phyloP scores from a whole-genome alignment of 768 basidiomycete species.

The Dioszegia aurantiaca region DNA sequence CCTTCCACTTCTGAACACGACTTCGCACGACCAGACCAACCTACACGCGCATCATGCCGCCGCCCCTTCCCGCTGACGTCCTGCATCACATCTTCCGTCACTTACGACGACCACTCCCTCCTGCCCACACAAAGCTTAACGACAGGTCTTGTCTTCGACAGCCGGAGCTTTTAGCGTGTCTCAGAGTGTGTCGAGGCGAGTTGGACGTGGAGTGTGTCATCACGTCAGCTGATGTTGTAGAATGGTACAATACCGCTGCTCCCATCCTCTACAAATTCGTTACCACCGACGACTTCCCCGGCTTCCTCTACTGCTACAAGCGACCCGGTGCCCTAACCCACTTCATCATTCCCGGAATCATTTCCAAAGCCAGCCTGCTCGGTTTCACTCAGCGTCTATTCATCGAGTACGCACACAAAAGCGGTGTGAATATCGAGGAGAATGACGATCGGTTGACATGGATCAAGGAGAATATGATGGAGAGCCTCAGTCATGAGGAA shows the following conservation, averaged over 20 bases:
- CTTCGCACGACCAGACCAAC: too few species aligned
- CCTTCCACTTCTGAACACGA: too few species aligned
- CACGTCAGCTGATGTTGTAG: neutral
- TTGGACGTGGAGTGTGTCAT: neutral
- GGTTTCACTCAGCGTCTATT: neutral
- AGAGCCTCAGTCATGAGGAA: too few species aligned
- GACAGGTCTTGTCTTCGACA: neutral
- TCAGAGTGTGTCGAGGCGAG: neutral
- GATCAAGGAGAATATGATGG: too few species aligned
- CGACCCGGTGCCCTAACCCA: too few species aligned
- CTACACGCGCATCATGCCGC: neutral
- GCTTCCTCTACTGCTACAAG: neutral
- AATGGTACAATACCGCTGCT: constrained; percentile 4
- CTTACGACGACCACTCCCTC: neutral
- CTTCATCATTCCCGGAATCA: neutral
- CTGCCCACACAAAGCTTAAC: neutral
- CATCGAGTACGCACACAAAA: neutral
- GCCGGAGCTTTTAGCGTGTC: neutral
- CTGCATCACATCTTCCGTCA: neutral
- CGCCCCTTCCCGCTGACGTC: neutral
- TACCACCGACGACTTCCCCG: neutral
- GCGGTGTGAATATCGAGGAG: neutral
- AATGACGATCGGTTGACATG: too few species aligned
- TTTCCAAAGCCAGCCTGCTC: neutral
- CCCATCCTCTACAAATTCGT: neutral